Evolutionary conservation across 148 eudicot genomes (phyloP), one percentile per base, ranked within the genome.

Genomic region (Fagopyrum homotropicum): DNA sequence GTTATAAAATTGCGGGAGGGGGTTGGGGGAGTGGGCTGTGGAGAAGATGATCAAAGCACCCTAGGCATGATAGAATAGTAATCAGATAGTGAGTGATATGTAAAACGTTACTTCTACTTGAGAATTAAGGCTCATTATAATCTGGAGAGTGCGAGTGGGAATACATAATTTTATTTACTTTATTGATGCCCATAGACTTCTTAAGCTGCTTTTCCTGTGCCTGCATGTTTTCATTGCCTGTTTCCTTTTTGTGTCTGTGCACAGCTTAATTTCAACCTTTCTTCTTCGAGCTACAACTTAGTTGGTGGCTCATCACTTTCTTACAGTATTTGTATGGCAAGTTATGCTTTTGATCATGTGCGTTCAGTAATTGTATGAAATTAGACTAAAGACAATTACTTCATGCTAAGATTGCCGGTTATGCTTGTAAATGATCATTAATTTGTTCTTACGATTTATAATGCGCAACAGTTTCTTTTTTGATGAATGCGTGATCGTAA

Each of bases 291-390:
- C 63, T 57, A 17, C 16, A 61, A 61, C 69, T 59, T 8, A 49
- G 52, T 49, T 59, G 66, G 66, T 59, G 59, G 59, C 59, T 55
- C 22, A 55, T 55, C 59, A 55, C 59, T 55, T 55, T 7, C 59
- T 14, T 55, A 55, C 7, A 22, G 17, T 55, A 14, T 9, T 49
- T 49, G 52, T 9, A 49, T 49, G 10, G 4, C 52, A 10, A 7
- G 52, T 49, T 51, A 14, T 51, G 56, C 56, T 51, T 51, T 12
- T 5, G n/a, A 51, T 11, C 9, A 17, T 17, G 29, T 56, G 61
- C 61, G 19, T 56, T 56, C 61, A 5, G 61, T 19, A 17, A 9
- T 35, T 35, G 40, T 35, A 35, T 35, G 40, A 35, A 35, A 1
- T 35, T 16, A 17, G 61, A n/a, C 7, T 56, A 8, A 5, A 17